These are phyloP conservation scores for Colletotrichum sp. DNA, from an alignment of 2,329 filamentous ascomycete species.

Conservation along the genomic window DNA sequence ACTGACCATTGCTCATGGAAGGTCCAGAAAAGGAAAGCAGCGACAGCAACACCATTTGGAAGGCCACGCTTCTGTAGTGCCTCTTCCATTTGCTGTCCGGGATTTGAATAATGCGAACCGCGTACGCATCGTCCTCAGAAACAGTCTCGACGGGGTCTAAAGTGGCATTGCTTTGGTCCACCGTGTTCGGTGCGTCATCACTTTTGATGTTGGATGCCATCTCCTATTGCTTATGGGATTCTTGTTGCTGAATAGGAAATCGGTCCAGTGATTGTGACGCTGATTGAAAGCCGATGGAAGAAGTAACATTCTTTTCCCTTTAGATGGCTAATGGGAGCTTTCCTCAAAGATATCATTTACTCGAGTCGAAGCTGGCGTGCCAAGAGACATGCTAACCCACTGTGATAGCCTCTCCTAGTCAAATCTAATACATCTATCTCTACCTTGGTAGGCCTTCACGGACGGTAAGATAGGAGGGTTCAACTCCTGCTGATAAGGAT, in stretches of 20 bases:
- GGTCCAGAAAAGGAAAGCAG: background rate
- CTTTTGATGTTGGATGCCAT: background rate
- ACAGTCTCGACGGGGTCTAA: background rate
- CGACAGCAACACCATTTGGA: background rate
- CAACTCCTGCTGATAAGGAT: background rate
- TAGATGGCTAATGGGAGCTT: background rate
- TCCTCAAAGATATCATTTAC: background rate
- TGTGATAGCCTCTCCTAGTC: background rate
- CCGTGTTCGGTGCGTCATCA: background rate
- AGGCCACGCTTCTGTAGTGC: background rate
- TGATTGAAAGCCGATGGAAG: background rate
- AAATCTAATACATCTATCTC: background rate
- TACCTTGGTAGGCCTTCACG: background rate
- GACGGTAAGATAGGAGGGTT: background rate
- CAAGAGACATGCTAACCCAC: background rate
- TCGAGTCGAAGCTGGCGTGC: background rate
- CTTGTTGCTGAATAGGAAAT: background rate
- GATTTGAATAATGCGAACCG: background rate
- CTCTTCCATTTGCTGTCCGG: background rate
- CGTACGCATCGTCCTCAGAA: background rate
- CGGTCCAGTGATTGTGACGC: background rate
- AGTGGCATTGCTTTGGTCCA: background rate
- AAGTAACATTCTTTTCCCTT: background rate
- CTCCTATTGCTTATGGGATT: background rate
- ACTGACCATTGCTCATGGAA: background rate